Evolutionary conservation across 2,329 filamentous ascomycete genomes (phyloP).

Genomic region (Epichloe elymi): DNA sequence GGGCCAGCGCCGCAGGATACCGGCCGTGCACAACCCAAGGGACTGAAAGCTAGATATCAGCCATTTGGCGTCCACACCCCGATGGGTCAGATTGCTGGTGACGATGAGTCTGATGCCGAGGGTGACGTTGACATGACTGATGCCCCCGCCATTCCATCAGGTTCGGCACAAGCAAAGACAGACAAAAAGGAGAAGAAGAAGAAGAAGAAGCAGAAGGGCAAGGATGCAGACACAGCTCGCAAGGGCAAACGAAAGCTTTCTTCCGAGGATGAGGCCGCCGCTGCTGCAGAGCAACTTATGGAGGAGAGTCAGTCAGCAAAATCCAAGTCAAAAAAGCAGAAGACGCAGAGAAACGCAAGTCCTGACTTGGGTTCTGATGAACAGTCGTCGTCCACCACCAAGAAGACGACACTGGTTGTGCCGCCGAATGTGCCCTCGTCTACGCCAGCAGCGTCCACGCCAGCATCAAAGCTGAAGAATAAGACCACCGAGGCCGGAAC

Average conservation of each 20-base stretch:
- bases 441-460: conserved; percentile 10
- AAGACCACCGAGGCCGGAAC: conserved; percentile 12
- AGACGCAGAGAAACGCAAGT: conserved; percentile 19
- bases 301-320: conserved; percentile 20
- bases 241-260: conserved; percentile 25
- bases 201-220: conserved; percentile 3
- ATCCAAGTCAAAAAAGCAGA: conserved; percentile 31
- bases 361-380: conserved; percentile 22
- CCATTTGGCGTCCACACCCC: conserved; percentile 43
- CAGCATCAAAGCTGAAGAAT: conserved; percentile 12
- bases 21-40: conserved; percentile 52
- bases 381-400: conserved; percentile 10
- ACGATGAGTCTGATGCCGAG: conserved; percentile 27
- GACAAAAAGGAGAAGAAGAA: conserved; percentile 16
- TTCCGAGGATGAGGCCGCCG: conserved; percentile 25
- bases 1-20: conserved; percentile 35
- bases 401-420: conserved; percentile 21
- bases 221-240: conserved; percentile 11
- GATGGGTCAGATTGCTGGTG: conserved; percentile 26
- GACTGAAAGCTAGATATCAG: conserved; percentile 52
- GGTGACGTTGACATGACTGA: conserved; percentile 32
- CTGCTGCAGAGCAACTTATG: conserved; percentile 21
- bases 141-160: conserved; percentile 16
- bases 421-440: conserved; percentile 18
- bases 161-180: conserved; percentile 8